phyloP scores from a whole-genome alignment of 805 yeast species.

The Teunomyces kruisii region DNA sequence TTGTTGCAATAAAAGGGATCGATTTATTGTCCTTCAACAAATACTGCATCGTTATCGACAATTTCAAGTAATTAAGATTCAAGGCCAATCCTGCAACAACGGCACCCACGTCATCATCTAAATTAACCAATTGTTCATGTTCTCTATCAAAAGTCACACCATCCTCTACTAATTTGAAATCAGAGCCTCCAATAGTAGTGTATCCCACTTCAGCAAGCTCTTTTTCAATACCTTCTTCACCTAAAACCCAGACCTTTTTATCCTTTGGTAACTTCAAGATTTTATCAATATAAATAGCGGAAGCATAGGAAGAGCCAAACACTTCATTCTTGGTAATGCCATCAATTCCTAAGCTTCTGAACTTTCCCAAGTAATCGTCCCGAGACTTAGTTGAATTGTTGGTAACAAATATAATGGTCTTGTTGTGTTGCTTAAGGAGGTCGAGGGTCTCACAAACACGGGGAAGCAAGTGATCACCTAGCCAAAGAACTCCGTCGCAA shows the following conservation, averaged over 20 bases:
- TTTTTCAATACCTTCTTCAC: constrained; percentile 81
- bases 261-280: constrained; percentile 71
- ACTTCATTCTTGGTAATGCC: constrained; percentile 60
- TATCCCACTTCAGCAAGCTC: constrained; percentile 79
- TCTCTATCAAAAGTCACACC: constrained; percentile 55
- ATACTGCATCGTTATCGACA: constrained; percentile 81
- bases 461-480: constrained; percentile 81
- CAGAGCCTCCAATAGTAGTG: constrained; percentile 78
- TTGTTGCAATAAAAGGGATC: constrained; percentile 84
- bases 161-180: constrained; percentile 49
- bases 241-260: constrained; percentile 84
- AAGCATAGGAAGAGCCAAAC: constrained; percentile 89
- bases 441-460: constrained; percentile 72
- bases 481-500: constrained; percentile 97
- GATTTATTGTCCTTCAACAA: constrained; percentile 55
- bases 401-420: constrained; percentile 84
- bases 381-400: constrained; percentile 94
- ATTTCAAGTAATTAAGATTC: constrained; percentile 74
- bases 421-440: constrained; percentile 52
- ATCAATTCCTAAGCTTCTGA: constrained; percentile 56
- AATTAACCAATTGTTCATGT: constrained; percentile 50
- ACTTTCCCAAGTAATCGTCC: constrained; percentile 70
- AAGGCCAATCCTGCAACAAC: constrained; percentile 88
- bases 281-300: constrained; percentile 80
- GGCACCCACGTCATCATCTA: constrained; percentile 77